Evolutionary conservation across 2,329 filamentous ascomycete genomes (phyloP), one percentile per base, ranked within the genome.

Genomic region (Alternaria solani): DNA sequence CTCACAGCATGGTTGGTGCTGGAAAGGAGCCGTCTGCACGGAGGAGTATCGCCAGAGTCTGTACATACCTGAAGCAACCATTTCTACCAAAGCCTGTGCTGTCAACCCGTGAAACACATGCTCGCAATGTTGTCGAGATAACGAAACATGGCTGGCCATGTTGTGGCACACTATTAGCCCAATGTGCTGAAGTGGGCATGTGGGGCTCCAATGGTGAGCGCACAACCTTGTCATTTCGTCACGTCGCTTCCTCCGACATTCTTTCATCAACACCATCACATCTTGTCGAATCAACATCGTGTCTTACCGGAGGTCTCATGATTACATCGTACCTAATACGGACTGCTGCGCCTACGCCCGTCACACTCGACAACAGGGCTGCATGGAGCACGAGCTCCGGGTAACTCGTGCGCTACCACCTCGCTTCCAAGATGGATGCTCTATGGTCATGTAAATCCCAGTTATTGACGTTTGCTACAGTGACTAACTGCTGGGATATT

Each of bases 131-230:
- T 41, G 20, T 36, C 7, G 11, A 23, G 12, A 12, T 41, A 49
- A 34, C 20, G 30, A 18, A 48, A 44, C 38, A 55, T 59, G 61
- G 51, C 39, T 38, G 41, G 36, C 44, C 25, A 58, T 61, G 65
- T 41, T 51, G 57, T 62, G 46, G 48, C 49, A 62, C 56, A 32
- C 23, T 46, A 36, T 36, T 41, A 46, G 48, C 55, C 41, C 23
- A 53, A 49, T 26, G 47, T 54, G 41, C 43, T 55, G 57, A 52
- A 42, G 38, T 54, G 57, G 61, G 57, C 61, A 52, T 16, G 55
- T 62, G 51, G 47, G 58, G 51, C 26, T 28, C 53, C 20, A 44
- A 57, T 23, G 20, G 34, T 30, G 51, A 60, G 46, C 54, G 39
- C 28, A 14, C 14, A 39, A 46, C 28, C 47, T 18, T 25, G 26